Evolutionary conservation across 257 asterid species (phyloP).

Genomic region (Osmanthus fragrans): DNA sequence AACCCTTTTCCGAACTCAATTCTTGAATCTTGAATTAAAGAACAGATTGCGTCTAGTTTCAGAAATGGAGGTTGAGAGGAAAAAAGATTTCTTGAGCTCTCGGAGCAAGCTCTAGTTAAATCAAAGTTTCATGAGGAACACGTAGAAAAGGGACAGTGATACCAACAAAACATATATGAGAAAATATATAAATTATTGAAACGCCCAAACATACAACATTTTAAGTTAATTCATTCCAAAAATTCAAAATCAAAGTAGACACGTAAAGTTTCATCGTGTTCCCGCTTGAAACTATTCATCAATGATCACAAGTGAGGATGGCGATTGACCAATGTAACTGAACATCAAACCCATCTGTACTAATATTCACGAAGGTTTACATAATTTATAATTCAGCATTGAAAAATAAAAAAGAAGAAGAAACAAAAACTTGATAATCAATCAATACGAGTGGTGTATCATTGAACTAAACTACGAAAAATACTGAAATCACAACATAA

Average conservation of each 20-base stretch:
- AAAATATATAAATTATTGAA: too few relatives aligned
- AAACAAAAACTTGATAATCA: neutral
- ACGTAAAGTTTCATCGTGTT: neutral
- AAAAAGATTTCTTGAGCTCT: too few relatives aligned
- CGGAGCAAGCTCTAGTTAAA: too few relatives aligned
- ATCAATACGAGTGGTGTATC: neutral
- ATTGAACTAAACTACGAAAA: slow-evolving; percentile 27
- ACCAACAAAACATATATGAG: neutral
- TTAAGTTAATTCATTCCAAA: neutral
- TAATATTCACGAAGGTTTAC: neutral
- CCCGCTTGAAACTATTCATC: neutral
- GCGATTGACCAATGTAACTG: neutral
- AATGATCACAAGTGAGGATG: neutral
- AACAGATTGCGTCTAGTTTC: too few relatives aligned
- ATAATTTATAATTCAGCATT: neutral
- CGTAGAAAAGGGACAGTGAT: neutral
- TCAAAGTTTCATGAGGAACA: neutral
- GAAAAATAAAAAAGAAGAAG: neutral
- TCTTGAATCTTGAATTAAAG: too few relatives aligned
- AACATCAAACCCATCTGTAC: neutral
- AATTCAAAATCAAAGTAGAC: neutral
- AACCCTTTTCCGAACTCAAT: too few relatives aligned
- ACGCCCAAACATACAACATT: neutral
- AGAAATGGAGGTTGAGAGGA: too few relatives aligned
- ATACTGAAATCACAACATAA: slow-evolving; percentile 12